phyloP scores from a whole-genome alignment of 768 basidiomycete genomes.

The Boletales sp. region DNA sequence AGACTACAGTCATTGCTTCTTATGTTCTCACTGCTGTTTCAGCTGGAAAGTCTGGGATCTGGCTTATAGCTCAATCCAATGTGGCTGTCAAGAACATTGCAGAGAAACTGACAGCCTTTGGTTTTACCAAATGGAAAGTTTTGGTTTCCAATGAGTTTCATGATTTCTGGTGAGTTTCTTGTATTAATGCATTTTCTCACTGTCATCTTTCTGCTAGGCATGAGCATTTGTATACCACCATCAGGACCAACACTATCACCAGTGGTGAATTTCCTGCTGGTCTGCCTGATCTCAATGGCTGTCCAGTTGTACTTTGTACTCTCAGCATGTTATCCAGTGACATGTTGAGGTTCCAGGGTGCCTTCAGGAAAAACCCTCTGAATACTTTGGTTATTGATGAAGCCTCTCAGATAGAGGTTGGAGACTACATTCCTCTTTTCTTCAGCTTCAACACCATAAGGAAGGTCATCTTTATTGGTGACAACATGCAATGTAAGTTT shows the following conservation, averaged over 20 bases:
- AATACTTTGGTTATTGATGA: slow-evolving; percentile 59
- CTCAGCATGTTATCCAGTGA: slow-evolving; percentile 66
- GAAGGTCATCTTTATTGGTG: slow-evolving; percentile 62
- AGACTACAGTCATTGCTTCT: slow-evolving; percentile 68
- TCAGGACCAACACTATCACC: slow-evolving; percentile 49
- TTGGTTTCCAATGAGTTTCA: slow-evolving; percentile 72
- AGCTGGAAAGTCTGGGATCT: slow-evolving; percentile 49
- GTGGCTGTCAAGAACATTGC: slow-evolving; percentile 90
- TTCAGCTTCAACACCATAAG: slow-evolving; percentile 34
- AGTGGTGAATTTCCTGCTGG: slow-evolving; percentile 37
- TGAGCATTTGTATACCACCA: slow-evolving; percentile 64
- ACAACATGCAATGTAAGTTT: slow-evolving; percentile 59
- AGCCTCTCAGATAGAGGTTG: slow-evolving; percentile 62
- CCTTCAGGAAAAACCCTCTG: slow-evolving; percentile 33
- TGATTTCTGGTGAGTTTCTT: slow-evolving; percentile 51
- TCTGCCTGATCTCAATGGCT: slow-evolving; percentile 34
- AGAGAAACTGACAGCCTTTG: slow-evolving; percentile 61
- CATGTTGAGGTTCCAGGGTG: slow-evolving; percentile 11
- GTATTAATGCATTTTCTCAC: slow-evolving; percentile 1
- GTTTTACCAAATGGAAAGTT: slow-evolving; percentile 56
- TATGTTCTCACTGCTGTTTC: slow-evolving; percentile 50
- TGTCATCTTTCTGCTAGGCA: slow-evolving; percentile 50
- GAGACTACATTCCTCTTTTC: slow-evolving; percentile 45
- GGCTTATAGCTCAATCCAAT: slow-evolving; percentile 84
- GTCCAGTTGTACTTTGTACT: slow-evolving; percentile 69